These are phyloP conservation scores for Fusarium caatingaense DNA, from an alignment of 2,329 filamentous ascomycete genomes.

Conservation along the genomic window DNA sequence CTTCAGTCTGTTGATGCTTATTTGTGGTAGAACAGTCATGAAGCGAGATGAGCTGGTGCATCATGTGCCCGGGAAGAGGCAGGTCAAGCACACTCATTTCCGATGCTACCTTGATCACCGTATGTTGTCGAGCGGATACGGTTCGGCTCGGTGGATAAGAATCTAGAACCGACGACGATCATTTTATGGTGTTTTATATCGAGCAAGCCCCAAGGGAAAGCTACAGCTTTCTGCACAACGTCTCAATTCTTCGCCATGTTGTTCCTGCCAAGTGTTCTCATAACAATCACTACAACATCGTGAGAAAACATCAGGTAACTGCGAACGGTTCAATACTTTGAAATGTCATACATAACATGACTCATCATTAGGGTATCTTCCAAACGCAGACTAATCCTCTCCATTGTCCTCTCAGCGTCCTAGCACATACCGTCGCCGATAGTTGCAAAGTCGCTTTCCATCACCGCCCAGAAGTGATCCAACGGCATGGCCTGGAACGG, in stretches of 20 bases:
- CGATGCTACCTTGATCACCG: not conserved
- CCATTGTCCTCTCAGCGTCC: not conserved
- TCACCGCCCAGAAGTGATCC: conserved; percentile 44
- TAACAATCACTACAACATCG: no score
- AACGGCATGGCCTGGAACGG: conserved; percentile 42
- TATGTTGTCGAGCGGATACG: not conserved
- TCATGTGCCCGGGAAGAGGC: not conserved
- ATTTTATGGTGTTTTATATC: not conserved
- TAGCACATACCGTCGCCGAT: conserved; percentile 19
- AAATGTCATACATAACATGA: not conserved
- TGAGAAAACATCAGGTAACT: no score
- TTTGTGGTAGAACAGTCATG: rapidly evolving
- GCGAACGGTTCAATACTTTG: not conserved
- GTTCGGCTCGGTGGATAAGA: conserved; percentile 18
- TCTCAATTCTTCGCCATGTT: no score
- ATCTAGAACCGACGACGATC: not conserved
- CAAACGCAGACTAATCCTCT: not conserved
- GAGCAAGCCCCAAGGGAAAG: not conserved
- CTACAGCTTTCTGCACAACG: rapidly evolving
- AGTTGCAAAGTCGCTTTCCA: conserved; percentile 36
- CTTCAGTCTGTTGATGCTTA: rapidly evolving
- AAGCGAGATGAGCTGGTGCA: not conserved
- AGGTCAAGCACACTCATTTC: not conserved
- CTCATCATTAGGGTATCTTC: not conserved
- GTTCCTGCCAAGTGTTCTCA: no score